These are phyloP conservation scores for Selaginella moellendorffii DNA, from an alignment of 75 land plant genomes.

Conservation along the genomic window DNA sequence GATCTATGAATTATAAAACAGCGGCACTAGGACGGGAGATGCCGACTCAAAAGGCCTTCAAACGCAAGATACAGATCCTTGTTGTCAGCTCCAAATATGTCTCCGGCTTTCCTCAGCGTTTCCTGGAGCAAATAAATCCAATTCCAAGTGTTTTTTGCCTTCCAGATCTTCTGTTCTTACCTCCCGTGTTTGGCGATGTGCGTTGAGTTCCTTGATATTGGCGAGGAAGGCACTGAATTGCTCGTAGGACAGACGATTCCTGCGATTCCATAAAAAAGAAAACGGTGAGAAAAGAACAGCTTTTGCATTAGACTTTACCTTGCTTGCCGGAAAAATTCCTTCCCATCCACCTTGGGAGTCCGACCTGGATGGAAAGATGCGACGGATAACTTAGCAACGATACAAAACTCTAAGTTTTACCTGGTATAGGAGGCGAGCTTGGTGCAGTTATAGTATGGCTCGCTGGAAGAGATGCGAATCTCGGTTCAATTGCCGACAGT, in stretches of 20 bases:
- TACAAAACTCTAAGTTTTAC: neutral
- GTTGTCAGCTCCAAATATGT: constrained; percentile 5
- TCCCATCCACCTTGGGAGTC: constrained; percentile 64
- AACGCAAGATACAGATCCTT: constrained; percentile 4
- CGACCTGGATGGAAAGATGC: constrained; percentile 25
- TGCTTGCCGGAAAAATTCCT: constrained; percentile 92
- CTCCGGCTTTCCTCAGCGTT: constrained; percentile 6
- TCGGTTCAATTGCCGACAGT: neutral
- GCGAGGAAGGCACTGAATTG: constrained; percentile 7
- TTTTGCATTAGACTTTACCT: constrained; percentile 33
- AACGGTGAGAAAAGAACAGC: neutral
- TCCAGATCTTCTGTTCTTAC: neutral
- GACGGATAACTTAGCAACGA: neutral
- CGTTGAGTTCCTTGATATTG: constrained; percentile 5
- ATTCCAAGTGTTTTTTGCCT: neutral
- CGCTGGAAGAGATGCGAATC: neutral
- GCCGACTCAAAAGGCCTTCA: constrained; percentile 1
- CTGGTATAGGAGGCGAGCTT: neutral
- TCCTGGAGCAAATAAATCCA: neutral
- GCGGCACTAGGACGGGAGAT: neutral
- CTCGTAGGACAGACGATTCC: constrained; percentile 4
- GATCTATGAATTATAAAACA: neutral
- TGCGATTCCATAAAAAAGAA: constrained; percentile 17
- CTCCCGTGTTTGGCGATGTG: constrained; percentile 4
- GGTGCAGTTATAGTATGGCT: neutral